Base-by-base conservation (phyloP, 371 early-diverging fungal species). In the Mucor saturninus region DNA sequence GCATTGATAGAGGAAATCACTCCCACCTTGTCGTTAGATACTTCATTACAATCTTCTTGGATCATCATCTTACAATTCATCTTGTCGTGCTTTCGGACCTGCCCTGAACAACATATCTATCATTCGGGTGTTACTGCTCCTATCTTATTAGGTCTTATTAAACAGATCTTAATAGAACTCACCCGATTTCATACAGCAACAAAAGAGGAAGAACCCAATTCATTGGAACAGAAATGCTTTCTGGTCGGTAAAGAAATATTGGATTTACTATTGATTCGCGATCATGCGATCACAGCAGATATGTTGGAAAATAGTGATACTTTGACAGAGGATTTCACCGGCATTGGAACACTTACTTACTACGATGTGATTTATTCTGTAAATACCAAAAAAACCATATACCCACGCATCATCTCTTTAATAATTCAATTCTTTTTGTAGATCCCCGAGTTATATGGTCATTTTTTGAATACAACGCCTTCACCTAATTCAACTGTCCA, bases 361-460 rank as follows among this genome's bases (percentile, higher is more conserved):
- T 81, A 74, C 29, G 81, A 81, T 66, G 71, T 81, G 2, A 69
- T 81, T 7, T 69, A 74, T 51, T 81, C 81, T 38, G 77, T 77
- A 75, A 71, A 54, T 13, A 40, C 4, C 5, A 11, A 56, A 3
- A 28, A 21, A 26, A 8, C 2, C 48, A 21, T 28, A 56, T 39
- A 46, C 37, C 39, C 21, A 3, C 45, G 32, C 8, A 21, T 5
- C n/a, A 42, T 7, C 6, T 30, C 5, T 40, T 43, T 13, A 32
- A 53, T 26, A 8, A 38, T 38, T 1, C 6, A 38, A 38, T 38
- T 38, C 11, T 38, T 38, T 37, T 26, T 32, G 11, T 52, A 80
- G 76, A 77, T 76, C 46, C 81, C 81, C n/a, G 76, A 81, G 53
- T 58, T 81, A 8, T 81, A 81, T 57, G 78, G 74, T 1, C 81